A percentile compares a stretch with the other conserved stretches of the same genome.
Conservation (phyloP, 345 rosid genomes). For the Citrus inodora region DNA sequence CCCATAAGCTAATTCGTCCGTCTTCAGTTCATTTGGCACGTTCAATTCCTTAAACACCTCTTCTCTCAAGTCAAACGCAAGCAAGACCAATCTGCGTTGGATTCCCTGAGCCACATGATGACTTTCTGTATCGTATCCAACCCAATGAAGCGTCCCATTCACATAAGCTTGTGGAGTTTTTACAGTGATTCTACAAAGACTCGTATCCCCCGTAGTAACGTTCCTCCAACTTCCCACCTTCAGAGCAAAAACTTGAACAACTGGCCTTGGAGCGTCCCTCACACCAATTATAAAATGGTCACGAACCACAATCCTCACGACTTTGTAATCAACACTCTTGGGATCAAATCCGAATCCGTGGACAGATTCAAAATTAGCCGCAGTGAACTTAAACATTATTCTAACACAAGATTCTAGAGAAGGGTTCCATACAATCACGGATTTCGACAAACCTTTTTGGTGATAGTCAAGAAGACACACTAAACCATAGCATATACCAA, state of each 20-base stretch:
- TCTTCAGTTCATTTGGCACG: slow-evolving; percentile 16
- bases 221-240: slow-evolving; percentile 25
- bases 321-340: slow-evolving; percentile 21
- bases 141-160: slow-evolving; percentile 38
- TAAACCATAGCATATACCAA: neutral
- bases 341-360: slow-evolving; percentile 20
- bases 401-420: neutral
- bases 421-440: slow-evolving; percentile 5
- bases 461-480: neutral
- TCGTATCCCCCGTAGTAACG: neutral
- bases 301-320: slow-evolving; percentile 23
- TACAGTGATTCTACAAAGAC: slow-evolving; percentile 8
- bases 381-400: neutral
- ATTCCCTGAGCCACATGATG: neutral
- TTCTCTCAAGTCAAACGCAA: slow-evolving; percentile 13
- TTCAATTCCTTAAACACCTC: slow-evolving; percentile 27
- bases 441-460: neutral
- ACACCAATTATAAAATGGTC: neutral
- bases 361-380: neutral
- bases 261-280: neutral
- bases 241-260: slow-evolving; percentile 27
- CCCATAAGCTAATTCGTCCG: neutral
- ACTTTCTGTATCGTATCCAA: slow-evolving; percentile 18
- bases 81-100: slow-evolving; percentile 11
- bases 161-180: slow-evolving; percentile 21